phyloP scores from a whole-genome alignment of 1,284 basidiomycete species.

The Mycena sp. region DNA sequence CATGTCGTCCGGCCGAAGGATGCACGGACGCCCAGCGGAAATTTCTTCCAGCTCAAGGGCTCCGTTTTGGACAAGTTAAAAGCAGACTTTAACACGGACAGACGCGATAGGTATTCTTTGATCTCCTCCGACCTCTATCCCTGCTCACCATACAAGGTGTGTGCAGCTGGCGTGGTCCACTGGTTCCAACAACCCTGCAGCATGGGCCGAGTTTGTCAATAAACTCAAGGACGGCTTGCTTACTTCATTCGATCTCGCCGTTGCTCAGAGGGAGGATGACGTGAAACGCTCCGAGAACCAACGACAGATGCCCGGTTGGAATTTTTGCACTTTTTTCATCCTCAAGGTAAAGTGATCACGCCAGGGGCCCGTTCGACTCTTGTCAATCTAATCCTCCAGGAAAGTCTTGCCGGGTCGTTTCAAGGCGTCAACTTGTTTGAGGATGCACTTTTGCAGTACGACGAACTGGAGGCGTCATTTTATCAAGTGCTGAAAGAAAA shows the following conservation, averaged over 20 bases:
- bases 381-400: conserved; percentile 57
- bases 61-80: conserved; percentile 91
- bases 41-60: conserved; percentile 84
- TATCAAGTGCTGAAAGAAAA: conserved; percentile 82
- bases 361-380: neutral
- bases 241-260: conserved; percentile 81
- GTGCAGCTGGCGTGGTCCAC: conserved; percentile 80
- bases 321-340: conserved; percentile 96
- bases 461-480: conserved; percentile 91
- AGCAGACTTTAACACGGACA: conserved; percentile 92
- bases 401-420: conserved; percentile 92
- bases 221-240: conserved; percentile 92
- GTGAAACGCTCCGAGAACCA: conserved; percentile 88
- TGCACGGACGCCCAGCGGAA: conserved; percentile 62
- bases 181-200: conserved; percentile 77
- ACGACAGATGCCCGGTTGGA: conserved; percentile 92
- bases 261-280: conserved; percentile 87
- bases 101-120: conserved; percentile 79
- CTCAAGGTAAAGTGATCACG: conserved; percentile 71
- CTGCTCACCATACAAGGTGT: conserved; percentile 61
- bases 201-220: conserved; percentile 90
- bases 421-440: conserved; percentile 91
- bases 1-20: conserved; percentile 85
- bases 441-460: conserved; percentile 90
- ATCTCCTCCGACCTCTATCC: neutral